Conservation (phyloP, 1,284 basidiomycete genomes). For the Rhodotorula sp. region DNA sequence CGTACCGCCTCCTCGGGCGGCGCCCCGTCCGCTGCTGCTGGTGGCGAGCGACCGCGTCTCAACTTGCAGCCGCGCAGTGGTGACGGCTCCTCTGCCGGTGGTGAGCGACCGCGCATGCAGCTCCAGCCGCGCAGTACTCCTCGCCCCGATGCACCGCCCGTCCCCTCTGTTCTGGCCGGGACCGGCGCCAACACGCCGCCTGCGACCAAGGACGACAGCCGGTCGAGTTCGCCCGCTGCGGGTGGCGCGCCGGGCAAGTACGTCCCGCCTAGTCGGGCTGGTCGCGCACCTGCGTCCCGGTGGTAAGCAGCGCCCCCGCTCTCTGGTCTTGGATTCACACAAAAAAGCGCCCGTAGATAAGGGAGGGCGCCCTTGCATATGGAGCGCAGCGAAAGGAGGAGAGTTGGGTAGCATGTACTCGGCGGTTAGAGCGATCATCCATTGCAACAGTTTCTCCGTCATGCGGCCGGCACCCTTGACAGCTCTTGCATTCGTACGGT, state of each 20-base stretch:
- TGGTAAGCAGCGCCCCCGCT: not conserved
- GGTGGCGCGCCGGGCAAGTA: conserved; percentile 5
- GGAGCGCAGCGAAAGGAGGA: no score
- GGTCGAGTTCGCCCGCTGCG: conserved; percentile 18
- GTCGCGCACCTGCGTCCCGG: not conserved
- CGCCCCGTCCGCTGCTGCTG: conserved; percentile 12
- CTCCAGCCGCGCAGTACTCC: conserved; percentile 13
- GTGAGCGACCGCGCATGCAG: not conserved
- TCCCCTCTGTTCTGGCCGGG: conserved; percentile 3
- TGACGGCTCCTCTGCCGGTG: not conserved
- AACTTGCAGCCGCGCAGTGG: conserved; percentile 24
- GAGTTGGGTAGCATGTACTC: no score
- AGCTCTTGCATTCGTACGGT: not conserved
- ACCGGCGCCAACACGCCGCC: not conserved
- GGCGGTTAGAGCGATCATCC: no score
- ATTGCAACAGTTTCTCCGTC: no score
- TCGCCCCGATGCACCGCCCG: conserved; percentile 9
- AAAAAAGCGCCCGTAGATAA: not conserved
- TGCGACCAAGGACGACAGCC: not conserved
- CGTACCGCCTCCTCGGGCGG: conserved; percentile 15
- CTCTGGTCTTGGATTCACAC: no score
- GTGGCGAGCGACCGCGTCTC: conserved; percentile 35
- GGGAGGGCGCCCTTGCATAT: no score
- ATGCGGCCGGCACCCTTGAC: not conserved
- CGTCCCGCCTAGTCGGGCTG: conserved; percentile 3